Evolutionary conservation across 257 asterid species (phyloP), one percentile per base, ranked within the genome.

Genomic region (Solanum clarkiae): DNA sequence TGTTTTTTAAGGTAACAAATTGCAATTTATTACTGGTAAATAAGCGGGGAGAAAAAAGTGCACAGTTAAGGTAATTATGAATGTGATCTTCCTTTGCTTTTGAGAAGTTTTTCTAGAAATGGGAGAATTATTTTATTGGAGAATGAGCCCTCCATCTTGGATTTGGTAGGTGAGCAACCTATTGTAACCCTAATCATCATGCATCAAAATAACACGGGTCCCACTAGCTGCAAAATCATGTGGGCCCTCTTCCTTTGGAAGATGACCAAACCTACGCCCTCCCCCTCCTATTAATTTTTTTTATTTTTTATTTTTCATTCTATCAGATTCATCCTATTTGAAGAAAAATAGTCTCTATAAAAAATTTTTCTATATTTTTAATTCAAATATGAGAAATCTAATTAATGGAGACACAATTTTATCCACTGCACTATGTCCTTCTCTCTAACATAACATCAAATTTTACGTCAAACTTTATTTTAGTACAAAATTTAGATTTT

Each of bases 91-190:
- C 51, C 74, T 87, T 82, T 74, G 86, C 68, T 84, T 86, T 85
- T 75, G 89, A 85, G 86, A 84, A 81, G 81, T 65, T 77, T 49
- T 16, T 51, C 63, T 51, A 51, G 82, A 86, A 44, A 84, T 51
- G 89, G n/a, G 81, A 49, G 88, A 81, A 14, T 87, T 84, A 71
- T 69, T 87, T 86, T 90, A 89, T 88, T 26, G 91, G 88, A 84
- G n/a, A 45, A 29, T 77, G 92, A 82, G 86, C 77, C 82, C 24
- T 62, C 45, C 60, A 9, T 77, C 82, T 85, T 49, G 88, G 91
- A 87, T 89, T 85, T 86, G 85, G 92, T 90, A 69, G 91, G 89
- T 90, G 91, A 89, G 84, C 92, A 45, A 90, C 83, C 88, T 36
- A 69, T 66, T 81, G 82, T 80, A 65, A 49, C 22, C 80, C 24